phyloP scores from a whole-genome alignment of 2,329 filamentous ascomycete species.

The Colletotrichum magnum region DNA sequence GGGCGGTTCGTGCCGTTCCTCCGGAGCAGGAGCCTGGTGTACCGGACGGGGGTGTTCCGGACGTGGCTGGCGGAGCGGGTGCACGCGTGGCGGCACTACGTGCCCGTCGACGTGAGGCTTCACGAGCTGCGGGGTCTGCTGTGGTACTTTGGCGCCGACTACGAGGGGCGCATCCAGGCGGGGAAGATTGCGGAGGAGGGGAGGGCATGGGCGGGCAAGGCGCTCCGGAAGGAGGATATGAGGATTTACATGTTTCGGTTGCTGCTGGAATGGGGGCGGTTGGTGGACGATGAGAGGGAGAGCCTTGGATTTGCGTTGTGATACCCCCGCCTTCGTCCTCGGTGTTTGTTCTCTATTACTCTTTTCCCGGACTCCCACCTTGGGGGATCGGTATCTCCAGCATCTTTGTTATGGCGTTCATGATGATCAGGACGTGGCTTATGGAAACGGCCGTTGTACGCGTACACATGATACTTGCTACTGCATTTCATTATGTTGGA shows the following conservation, averaged over 20 bases:
- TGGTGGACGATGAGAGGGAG: slow-evolving; percentile 70
- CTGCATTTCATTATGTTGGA: neutral
- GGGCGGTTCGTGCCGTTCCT: slow-evolving; percentile 67
- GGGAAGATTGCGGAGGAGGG: slow-evolving; percentile 52
- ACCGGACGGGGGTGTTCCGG: slow-evolving; percentile 73
- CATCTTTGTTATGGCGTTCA: neutral
- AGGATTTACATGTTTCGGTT: slow-evolving; percentile 82
- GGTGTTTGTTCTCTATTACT: neutral
- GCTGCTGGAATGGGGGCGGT: slow-evolving; percentile 77
- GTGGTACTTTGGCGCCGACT: slow-evolving; percentile 41
- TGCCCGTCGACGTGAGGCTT: slow-evolving; percentile 68
- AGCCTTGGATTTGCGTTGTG: slow-evolving; percentile 49
- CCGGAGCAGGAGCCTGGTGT: slow-evolving; percentile 63
- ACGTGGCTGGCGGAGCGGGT: slow-evolving; percentile 77
- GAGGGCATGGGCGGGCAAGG: slow-evolving; percentile 68
- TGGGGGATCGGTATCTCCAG: too few species aligned
- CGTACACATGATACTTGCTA: neutral
- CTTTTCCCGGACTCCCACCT: too few species aligned
- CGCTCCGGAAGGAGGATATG: slow-evolving; percentile 78
- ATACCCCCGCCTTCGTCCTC: slow-evolving; percentile 13
- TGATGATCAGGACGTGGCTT: neutral
- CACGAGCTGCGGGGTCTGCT: slow-evolving; percentile 37
- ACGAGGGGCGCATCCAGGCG: slow-evolving; percentile 42
- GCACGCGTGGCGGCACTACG: slow-evolving; percentile 74
- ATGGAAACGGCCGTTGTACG: neutral